Evolutionary conservation across 257 asterid genomes (phyloP), one percentile per base, ranked within the genome.

Genomic region (Ehretia macrophylla): DNA sequence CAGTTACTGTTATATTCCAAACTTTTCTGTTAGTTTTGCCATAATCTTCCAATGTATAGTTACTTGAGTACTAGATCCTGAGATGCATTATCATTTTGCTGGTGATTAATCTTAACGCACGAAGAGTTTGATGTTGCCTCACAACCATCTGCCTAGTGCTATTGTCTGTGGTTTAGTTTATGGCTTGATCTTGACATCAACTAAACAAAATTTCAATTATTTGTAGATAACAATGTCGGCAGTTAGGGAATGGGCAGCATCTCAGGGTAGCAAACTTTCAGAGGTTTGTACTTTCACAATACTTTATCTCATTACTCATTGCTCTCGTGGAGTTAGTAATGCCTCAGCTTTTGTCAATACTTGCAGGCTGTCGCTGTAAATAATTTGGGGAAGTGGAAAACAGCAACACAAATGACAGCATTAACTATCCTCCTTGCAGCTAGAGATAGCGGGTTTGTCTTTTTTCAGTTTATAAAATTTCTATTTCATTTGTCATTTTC

Each of bases 201-300:
- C 20, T 49, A 11, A 5, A 4, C 11, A 17, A 48, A 49, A 40
- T 27, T 38, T 27, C 60, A 12, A 18, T 55, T 16, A 60, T 66
- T 51, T 79, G 74, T 49, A 92, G 99, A 93, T 93, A 75, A 86
- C 99, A 58, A 93, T 93, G 99, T 93, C 99, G 0, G 99, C 97
- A 0, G 97, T 93, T 59, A 79, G 99, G 79, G 99, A 93, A 80
- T 93, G 99, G 99, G 99, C 99, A 56, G 94, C 96, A 66, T 86
- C 96, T 62, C 97, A 81, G 68, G 95, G 86, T 67, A 78, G 69
- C 75, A 93, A 80, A 79, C 95, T 93, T 69, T 80, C 87, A 48
- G 90, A 89, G 95, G 97, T 92, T 67, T 54, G 55, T 44, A n/a
- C n/a, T 14, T 14, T 49, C 17, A 10, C 17, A 10, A 58, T 51